phyloP scores from a whole-genome alignment of 2,329 filamentous ascomycete species.

The Verticillium nonalfalfae region DNA sequence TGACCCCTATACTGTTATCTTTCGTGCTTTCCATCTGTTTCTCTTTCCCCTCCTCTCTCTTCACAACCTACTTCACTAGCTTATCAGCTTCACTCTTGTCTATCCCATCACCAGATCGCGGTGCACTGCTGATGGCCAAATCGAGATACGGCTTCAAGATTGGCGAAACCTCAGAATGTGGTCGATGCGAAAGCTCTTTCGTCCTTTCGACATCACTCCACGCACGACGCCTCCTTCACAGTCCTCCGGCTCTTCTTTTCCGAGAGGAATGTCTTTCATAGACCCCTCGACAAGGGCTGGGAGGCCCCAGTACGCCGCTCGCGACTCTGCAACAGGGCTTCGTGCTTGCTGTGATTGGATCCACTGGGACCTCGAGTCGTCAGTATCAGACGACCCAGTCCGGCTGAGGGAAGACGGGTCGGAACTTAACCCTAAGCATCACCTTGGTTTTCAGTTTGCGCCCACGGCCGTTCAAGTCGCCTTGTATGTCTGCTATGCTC shows the following conservation, averaged over 20 bases:
- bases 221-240: conserved; percentile 73
- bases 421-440: conserved; percentile 97
- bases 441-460: conserved; percentile 69
- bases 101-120: neutral
- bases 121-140: neutral
- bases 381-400: conserved; percentile 33
- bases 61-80: neutral
- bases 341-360: conserved; percentile 40
- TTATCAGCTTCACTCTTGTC: neutral
- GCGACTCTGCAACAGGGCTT: conserved; percentile 56
- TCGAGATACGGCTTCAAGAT: conserved; percentile 24
- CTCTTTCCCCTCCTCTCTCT: neutral
- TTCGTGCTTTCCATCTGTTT: neutral
- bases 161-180: conserved; percentile 9
- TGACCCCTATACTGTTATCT: neutral
- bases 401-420: conserved; percentile 56
- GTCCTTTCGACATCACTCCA: conserved; percentile 25
- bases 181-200: conserved; percentile 37
- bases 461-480: conserved; percentile 61
- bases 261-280: conserved; percentile 55
- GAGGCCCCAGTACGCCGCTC: conserved; percentile 45
- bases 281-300: conserved; percentile 32
- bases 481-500: conserved; percentile 48
- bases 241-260: conserved; percentile 72
- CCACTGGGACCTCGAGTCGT: conserved; percentile 28